Conservation (phyloP, 495 filamentous ascomycete genomes). For the Glarea lozoyensis region DNA sequence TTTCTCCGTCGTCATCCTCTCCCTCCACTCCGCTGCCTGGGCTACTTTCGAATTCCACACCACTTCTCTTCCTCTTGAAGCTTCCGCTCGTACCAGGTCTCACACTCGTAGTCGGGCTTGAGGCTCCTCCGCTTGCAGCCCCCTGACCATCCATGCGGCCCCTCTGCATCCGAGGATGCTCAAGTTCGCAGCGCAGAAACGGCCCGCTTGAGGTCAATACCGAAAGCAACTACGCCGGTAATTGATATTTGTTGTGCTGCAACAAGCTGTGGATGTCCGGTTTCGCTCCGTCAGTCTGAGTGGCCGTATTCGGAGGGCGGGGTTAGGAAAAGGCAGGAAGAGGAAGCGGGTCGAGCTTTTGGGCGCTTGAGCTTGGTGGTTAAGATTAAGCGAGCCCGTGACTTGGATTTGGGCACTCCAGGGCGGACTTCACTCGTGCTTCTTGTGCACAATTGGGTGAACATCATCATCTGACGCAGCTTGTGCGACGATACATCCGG, state of each 20-base stretch:
- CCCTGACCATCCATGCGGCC: constrained; percentile 1
- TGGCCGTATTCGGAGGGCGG: constrained; percentile 10
- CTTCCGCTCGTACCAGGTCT: constrained; percentile 19
- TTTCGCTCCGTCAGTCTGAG: constrained; percentile 14
- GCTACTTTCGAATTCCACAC: constrained; percentile 22
- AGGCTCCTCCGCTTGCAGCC: constrained; percentile 15
- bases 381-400: too few species aligned
- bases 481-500: too few species aligned
- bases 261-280: constrained; percentile 10
- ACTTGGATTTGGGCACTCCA: too few species aligned
- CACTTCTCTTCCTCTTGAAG: constrained; percentile 24
- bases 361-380: too few species aligned
- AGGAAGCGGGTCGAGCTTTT: too few species aligned
- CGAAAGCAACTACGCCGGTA: constrained; percentile 5
- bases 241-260: constrained; percentile 9
- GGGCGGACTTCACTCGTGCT: too few species aligned
- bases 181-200: too few species aligned
- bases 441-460: too few species aligned
- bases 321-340: not conserved
- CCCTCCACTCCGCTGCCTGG: constrained; percentile 38
- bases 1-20: constrained; percentile 52
- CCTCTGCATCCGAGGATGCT: too few species aligned
- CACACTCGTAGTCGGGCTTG: constrained; percentile 15
- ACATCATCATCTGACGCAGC: too few species aligned
- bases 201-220: too few species aligned